A percentile compares a stretch with the other conserved stretches of the same genome.
Evolutionary conservation across 1,139 yeast genomes (phyloP).

Genomic region (Keqinozyma sinolaborantium): DNA sequence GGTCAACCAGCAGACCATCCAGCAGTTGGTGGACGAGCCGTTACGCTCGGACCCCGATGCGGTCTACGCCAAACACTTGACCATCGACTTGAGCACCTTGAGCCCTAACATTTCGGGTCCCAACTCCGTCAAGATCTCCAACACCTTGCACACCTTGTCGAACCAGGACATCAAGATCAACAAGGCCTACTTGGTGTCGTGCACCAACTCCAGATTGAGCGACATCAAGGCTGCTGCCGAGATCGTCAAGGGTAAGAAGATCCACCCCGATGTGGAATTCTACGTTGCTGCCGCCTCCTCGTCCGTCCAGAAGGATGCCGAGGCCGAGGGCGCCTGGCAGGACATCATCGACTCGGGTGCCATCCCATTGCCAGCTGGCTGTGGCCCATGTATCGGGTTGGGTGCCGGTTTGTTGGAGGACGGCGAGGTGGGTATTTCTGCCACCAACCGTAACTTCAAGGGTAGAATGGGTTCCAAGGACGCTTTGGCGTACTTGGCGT

Average conservation of each 20-base stretch:
- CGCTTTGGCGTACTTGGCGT: constrained; percentile 92
- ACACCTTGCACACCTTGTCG: constrained; percentile 71
- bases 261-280: constrained; percentile 87
- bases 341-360: constrained; percentile 89
- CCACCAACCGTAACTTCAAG: constrained; percentile 96
- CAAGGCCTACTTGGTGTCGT: constrained; percentile 96
- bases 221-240: constrained; percentile 95
- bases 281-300: constrained; percentile 98
- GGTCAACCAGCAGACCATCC: constrained; percentile 60
- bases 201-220: constrained; percentile 91
- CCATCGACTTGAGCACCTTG: constrained; percentile 75
- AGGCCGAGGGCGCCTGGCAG: constrained; percentile 88
- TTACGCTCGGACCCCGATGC: constrained; percentile 71
- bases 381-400: constrained; percentile 98
- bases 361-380: constrained; percentile 93
- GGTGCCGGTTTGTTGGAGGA: constrained; percentile 91
- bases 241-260: constrained; percentile 73
- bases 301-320: constrained; percentile 89
- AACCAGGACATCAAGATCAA: constrained; percentile 71
- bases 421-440: constrained; percentile 97
- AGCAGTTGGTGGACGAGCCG: constrained; percentile 41
- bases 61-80: constrained; percentile 79
- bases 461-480: constrained; percentile 99
- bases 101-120: constrained; percentile 97
- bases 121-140: constrained; percentile 89